phyloP scores from a whole-genome alignment of 805 yeast genomes.

The Groenewaldozyma tartarivorans region DNA sequence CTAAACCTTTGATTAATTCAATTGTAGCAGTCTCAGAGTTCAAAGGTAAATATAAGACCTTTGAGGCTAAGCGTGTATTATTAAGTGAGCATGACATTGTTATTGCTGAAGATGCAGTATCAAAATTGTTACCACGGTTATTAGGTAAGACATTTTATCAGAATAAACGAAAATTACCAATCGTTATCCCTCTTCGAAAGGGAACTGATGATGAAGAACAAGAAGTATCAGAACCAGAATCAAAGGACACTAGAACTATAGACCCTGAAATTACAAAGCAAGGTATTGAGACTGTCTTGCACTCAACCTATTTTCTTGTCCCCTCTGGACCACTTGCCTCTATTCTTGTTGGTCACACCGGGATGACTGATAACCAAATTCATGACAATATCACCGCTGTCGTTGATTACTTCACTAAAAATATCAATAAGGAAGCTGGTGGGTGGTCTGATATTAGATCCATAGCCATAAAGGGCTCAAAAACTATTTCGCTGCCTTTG shows the following conservation, averaged over 20 bases:
- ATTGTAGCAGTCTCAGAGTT: constrained; percentile 66
- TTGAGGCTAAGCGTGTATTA: constrained; percentile 75
- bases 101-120: constrained; percentile 73
- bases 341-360: constrained; percentile 52
- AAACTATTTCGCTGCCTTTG: constrained; percentile 79
- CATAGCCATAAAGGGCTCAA: constrained; percentile 55
- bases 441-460: constrained; percentile 28
- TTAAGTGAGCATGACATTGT: constrained; percentile 61
- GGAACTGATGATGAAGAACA: constrained; percentile 12
- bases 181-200: constrained; percentile 33
- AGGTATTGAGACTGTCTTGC: constrained; percentile 49
- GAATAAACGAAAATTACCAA: constrained; percentile 53
- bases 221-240: constrained; percentile 5
- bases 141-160: constrained; percentile 73
- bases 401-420: constrained; percentile 33
- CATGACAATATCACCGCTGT: constrained; percentile 53
- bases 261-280: constrained; percentile 44
- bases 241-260: constrained; percentile 27
- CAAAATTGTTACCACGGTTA: constrained; percentile 70
- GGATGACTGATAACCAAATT: constrained; percentile 39
- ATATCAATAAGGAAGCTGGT: constrained; percentile 17
- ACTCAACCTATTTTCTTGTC: constrained; percentile 50
- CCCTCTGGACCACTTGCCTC: constrained; percentile 66
- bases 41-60: constrained; percentile 80
- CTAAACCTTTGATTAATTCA: constrained; percentile 21